Percentiles rank a stretch among this genome's conserved stretches.
Evolutionary conservation across 2,329 filamentous ascomycete genomes (phyloP).

Genomic region (Colletotrichum cereale): DNA sequence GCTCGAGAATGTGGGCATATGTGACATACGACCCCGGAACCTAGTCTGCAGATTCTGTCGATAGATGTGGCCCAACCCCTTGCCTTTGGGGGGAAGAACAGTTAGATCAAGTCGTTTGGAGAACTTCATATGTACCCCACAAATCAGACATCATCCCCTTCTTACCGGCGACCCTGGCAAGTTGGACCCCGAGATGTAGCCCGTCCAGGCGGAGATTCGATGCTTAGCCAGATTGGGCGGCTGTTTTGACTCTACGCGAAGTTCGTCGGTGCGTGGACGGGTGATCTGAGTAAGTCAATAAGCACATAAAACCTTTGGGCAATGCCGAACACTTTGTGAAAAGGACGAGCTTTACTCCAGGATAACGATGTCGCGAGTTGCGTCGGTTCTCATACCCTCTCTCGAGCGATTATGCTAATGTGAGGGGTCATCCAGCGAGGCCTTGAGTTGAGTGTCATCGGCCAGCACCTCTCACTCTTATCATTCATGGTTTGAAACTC

Average conservation of each 20-base stretch:
- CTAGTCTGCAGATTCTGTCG: background rate
- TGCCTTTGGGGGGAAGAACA: background rate
- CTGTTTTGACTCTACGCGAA: background rate
- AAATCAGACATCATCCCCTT: background rate
- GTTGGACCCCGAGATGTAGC: background rate
- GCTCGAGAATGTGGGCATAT: conserved; percentile 4
- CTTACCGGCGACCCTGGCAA: background rate
- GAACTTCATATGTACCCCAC: background rate
- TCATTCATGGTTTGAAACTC: no score
- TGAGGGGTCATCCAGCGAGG: no score
- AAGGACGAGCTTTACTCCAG: conserved; percentile 3
- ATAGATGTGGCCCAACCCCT: background rate
- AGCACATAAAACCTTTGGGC: background rate
- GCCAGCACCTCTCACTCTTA: no score
- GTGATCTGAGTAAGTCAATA: conserved; percentile 18
- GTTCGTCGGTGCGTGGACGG: background rate
- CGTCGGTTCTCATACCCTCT: background rate
- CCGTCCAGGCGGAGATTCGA: no score
- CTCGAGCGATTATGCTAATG: no score
- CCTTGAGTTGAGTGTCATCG: no score
- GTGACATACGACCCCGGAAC: conserved; percentile 2
- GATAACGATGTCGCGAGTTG: conserved; percentile 23
- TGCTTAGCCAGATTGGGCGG: background rate
- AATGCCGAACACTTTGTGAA: background rate
- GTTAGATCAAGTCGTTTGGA: conserved; percentile 10